Base-by-base conservation (phyloP, 305 asterid genomes). In the Fraxinus xanthoxyloides region DNA sequence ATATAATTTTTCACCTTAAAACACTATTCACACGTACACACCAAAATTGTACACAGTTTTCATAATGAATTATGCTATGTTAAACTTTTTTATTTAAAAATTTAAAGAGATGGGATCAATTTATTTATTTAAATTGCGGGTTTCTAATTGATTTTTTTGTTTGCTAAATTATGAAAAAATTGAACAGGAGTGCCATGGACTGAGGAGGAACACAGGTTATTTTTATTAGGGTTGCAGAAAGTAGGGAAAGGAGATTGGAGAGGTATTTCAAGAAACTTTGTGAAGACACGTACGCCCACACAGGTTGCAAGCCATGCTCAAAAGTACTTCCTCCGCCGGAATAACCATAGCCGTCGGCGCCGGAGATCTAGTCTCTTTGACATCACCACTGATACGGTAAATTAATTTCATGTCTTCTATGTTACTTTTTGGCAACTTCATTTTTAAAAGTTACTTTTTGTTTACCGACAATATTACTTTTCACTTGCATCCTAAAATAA, bases 191-290 rank as follows among this genome's bases (percentile, higher is more conserved):
- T 95, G 21, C 91, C 99, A 7, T 94, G 99, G 99, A 94, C 94
- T 30, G 99, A 95, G 86, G 97, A 94, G 82, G 98, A 95, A 77
- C 99, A 95, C 85, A 90, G 87, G 81, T 90, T 95, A 4, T 95
- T 95, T 82, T 80, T 95, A 78, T 28, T 94, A 69, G 99, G 99
- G 83, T 88, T 95, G 90, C 97, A 93, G 59, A 94, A 90, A 30
- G 98, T 94, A n/a, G 99, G 99, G 51, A 95, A 91, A 90, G 99
- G 99, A 79, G 99, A 95, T 74, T 95, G 99, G 99, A 93, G 98
- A 88, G 99, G 99, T 34, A 95, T 95, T 78, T 94, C 98, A 24
- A 92, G 97, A 77, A 95, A 95, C 87, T 94, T 92, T 79, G 99
- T 95, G 34, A 94, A 90, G 84, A 91, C 98, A 56, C 89, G 99